A percentile compares a stretch with the other conserved stretches of the same genome.
phyloP scores from a whole-genome alignment of 2,329 filamentous ascomycete species.

The Claviceps paspali region DNA sequence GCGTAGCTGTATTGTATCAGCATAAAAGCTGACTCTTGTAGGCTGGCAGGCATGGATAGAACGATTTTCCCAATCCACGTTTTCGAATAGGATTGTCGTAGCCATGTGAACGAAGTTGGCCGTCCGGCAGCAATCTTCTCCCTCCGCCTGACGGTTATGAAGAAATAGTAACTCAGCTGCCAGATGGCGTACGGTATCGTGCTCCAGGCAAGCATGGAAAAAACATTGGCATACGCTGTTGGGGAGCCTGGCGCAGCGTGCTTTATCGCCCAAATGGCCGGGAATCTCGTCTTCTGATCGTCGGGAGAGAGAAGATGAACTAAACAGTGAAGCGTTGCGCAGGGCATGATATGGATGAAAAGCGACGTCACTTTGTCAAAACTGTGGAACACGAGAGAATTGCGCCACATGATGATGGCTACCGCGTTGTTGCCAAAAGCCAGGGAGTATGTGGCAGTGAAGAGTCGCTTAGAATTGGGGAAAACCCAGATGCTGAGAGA shows the following conservation, averaged over 20 bases:
- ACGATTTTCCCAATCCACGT: slow-evolving; percentile 80
- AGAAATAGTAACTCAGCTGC: slow-evolving; percentile 85
- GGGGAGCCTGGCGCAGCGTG: slow-evolving; percentile 51
- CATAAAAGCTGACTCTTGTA: slow-evolving; percentile 93
- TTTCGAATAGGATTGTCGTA: slow-evolving; percentile 79
- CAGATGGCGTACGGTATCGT: slow-evolving; percentile 84
- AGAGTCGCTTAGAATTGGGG: slow-evolving; percentile 75
- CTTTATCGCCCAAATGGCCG: slow-evolving; percentile 74
- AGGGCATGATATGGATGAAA: slow-evolving; percentile 99
- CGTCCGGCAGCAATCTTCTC: slow-evolving; percentile 93
- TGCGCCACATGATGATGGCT: slow-evolving; percentile 98
- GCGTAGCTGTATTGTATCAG: slow-evolving; percentile 87
- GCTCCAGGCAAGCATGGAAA: slow-evolving; percentile 87
- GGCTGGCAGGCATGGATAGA: slow-evolving; percentile 52
- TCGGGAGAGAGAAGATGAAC: slow-evolving; percentile 63
- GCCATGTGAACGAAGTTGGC: slow-evolving; percentile 94
- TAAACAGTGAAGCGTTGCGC: slow-evolving; percentile 80
- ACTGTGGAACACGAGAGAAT: slow-evolving; percentile 95
- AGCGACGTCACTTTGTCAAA: slow-evolving; percentile 95
- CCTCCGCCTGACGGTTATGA: slow-evolving; percentile 87
- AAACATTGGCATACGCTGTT: slow-evolving; percentile 60
- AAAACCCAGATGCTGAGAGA: slow-evolving; percentile 81
- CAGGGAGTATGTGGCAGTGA: slow-evolving; percentile 83
- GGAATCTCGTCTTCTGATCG: slow-evolving; percentile 55
- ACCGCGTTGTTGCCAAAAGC: slow-evolving; percentile 94